phyloP scores from a whole-genome alignment of 1,139 yeast genomes.

The Taiozyma sp. region DNA sequence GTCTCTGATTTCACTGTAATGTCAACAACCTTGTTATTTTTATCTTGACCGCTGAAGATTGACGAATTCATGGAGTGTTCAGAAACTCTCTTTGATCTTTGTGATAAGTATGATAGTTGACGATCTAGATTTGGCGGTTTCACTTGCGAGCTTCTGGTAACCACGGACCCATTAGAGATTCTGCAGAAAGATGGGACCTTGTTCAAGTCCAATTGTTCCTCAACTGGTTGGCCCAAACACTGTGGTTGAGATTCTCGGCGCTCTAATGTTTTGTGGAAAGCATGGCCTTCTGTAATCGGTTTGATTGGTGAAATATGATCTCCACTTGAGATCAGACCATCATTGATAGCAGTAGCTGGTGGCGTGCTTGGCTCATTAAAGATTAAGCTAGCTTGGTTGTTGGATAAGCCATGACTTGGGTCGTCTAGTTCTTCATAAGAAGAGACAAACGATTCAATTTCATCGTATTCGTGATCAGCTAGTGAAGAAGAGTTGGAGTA shows the following conservation, averaged over 20 bases:
- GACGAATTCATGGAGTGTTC: constrained; percentile 13
- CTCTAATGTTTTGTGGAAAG: neutral
- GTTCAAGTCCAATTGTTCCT: constrained; percentile 13
- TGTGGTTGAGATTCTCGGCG: neutral
- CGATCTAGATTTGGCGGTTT: neutral
- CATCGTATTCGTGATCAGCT: constrained; percentile 10
- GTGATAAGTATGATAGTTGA: constrained; percentile 18
- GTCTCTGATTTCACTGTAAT: constrained; percentile 5
- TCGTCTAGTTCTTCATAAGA: constrained; percentile 16
- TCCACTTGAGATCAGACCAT: constrained; percentile 21
- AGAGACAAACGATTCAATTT: constrained; percentile 21
- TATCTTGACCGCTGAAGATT: constrained; percentile 16
- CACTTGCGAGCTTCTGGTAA: constrained; percentile 4
- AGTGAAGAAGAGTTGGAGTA: neutral
- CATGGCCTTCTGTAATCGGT: constrained; percentile 13
- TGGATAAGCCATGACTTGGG: neutral
- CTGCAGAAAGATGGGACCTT: constrained; percentile 19
- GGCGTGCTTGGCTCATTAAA: constrained; percentile 23
- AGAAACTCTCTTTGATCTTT: constrained; percentile 16
- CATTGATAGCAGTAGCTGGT: constrained; percentile 9
- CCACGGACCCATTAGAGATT: constrained; percentile 17
- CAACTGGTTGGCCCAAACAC: neutral
- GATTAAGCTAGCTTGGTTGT: neutral
- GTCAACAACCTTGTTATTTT: constrained; percentile 13
- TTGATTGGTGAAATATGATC: constrained; percentile 24